Evolutionary conservation across 176 grass and related monocot genomes (phyloP), one percentile per base, ranked within the genome.

Genomic region (Puccinellia tenuiflora): DNA sequence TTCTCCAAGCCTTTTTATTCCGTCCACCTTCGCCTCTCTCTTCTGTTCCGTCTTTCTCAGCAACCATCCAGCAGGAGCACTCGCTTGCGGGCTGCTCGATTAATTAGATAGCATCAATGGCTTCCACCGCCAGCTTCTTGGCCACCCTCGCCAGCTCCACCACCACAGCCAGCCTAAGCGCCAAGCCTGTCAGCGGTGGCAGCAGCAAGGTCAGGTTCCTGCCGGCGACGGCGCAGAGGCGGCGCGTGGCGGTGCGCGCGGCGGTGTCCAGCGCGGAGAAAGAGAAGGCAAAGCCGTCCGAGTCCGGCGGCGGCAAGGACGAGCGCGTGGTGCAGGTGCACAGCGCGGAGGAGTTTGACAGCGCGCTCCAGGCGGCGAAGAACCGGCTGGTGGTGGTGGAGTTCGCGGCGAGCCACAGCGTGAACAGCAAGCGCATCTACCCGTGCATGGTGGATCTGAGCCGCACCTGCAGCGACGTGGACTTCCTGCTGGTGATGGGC

Each of bases 361-460:
- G 34, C 21, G 93, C 92, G 50, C 86, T 98, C 4, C 75, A 78
- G 67, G 42, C 83, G 6, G 92, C 93, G 0, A 88, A 93, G 88
- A 85, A 98, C 91, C 80, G 85, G 29, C 93, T 98, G 70, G 91
- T 98, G 66, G 96, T 98, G 66, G 96, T 98, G 35, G 96, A 98
- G 86, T 98, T 95, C 84, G 91, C 91, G 26, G 91, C 91, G 69
- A 98, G 90, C 80, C 47, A 93, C 85, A 93, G 88, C 83, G 84
- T 56, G 63, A 88, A 84, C 87, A 95, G 89, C 76, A 78, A 76
- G 53, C 81, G 51, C 37, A 95, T 98, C 83, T 95, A 98, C 87
- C 96, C 96, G 28, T 79, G 57, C 48, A 92, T 95, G 85, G 96
- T 94, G 86, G 83, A 89, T 52, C 89, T 98, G 34, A 98, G 92